Percentiles rank a stretch among this genome's conserved stretches.
Conservation (phyloP, 176 grass and related monocot genomes). For the Lolium rigidum region DNA sequence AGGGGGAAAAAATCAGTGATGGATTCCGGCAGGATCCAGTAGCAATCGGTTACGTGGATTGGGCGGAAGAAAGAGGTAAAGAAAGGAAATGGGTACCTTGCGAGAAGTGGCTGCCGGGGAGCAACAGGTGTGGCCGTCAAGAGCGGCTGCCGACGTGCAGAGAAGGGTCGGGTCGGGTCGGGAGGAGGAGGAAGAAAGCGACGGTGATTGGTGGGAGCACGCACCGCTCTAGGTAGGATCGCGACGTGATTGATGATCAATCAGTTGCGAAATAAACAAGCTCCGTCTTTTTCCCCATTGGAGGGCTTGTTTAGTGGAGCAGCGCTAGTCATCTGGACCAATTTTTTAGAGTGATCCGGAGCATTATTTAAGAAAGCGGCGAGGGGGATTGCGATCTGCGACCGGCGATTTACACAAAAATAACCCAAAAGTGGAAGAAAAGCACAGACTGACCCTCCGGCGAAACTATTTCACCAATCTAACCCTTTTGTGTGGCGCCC, state of each 20-base stretch:
- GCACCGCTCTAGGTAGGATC: not conserved
- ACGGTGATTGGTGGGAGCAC: constrained; percentile 16
- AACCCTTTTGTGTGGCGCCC: no score
- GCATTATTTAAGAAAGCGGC: not conserved
- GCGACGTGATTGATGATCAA: constrained; percentile 8
- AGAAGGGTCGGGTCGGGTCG: not conserved
- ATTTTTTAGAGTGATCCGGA: not conserved
- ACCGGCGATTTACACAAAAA: no score
- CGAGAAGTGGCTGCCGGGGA: not conserved
- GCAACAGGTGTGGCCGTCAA: not conserved
- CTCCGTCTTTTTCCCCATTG: constrained; percentile 2
- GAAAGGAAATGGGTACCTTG: constrained; percentile 11
- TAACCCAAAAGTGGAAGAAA: no score
- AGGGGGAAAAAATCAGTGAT: not conserved
- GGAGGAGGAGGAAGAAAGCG: not conserved
- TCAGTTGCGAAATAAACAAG: not conserved
- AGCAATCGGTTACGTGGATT: not conserved
- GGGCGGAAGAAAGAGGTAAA: not conserved
- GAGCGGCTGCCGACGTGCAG: not conserved
- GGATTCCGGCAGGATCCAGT: not conserved
- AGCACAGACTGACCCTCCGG: no score
- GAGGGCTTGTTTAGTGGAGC: constrained; percentile 11
- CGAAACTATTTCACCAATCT: no score
- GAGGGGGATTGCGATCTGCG: no score
- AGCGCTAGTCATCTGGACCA: not conserved